Evolutionary conservation across 306 rosid species (phyloP).

Genomic region (Quercus mongolica): DNA sequence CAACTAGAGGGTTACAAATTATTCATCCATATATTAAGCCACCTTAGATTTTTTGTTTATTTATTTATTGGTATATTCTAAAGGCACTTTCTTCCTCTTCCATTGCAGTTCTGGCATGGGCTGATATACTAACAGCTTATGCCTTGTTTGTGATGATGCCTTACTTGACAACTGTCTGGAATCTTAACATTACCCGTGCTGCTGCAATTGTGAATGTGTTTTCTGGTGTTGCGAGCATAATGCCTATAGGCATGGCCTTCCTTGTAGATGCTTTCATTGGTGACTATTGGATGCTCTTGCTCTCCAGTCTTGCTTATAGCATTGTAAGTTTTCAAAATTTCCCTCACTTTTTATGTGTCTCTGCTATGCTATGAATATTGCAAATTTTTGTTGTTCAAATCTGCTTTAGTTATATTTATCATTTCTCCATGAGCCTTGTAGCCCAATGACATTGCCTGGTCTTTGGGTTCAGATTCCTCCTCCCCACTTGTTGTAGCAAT

Average conservation of each 20-base stretch:
- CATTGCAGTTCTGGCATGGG: conserved; percentile 14
- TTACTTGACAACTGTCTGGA: conserved; percentile 23
- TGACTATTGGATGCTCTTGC: neutral
- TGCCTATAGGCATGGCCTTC: conserved; percentile 16
- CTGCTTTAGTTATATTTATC: no score
- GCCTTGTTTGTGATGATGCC: conserved; percentile 12
- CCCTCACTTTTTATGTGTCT: neutral
- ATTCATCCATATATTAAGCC: no score
- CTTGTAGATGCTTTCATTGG: conserved; percentile 23
- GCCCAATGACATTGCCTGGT: no score
- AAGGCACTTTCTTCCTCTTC: neutral
- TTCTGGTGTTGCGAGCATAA: conserved; percentile 4
- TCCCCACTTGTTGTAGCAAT: no score
- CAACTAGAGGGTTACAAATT: no score
- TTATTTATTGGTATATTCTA: neutral
- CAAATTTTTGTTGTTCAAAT: no score
- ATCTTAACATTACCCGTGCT: conserved; percentile 14
- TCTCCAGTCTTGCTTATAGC: conserved; percentile 17
- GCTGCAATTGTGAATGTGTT: conserved; percentile 23
- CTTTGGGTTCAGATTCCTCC: no score
- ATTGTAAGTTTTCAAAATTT: conserved; percentile 3
- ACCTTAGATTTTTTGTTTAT: no score
- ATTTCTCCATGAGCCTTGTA: no score
- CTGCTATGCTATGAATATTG: no score
- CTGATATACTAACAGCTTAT: neutral